Evolutionary conservation across 768 basidiomycete species (phyloP).

Genomic region (Tylopilus rubrobrunneus): DNA sequence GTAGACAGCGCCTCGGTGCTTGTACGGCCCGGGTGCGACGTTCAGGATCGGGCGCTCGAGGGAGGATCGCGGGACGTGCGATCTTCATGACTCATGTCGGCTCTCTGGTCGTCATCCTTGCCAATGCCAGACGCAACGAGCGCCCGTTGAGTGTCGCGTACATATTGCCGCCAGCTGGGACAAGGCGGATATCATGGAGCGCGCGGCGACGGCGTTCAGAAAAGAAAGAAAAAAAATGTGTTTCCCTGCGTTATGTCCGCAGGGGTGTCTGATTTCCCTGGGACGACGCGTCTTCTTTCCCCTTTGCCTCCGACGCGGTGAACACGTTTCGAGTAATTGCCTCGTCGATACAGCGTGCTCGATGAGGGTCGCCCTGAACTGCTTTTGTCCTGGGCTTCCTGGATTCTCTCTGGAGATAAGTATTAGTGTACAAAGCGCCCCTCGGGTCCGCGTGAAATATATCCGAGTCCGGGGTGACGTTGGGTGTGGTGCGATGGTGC

Average conservation of each 20-base stretch:
- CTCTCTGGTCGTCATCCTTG: too few relatives aligned
- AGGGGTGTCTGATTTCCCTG: background rate
- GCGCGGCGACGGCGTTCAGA: background rate
- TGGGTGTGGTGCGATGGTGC: too few relatives aligned
- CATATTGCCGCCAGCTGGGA: background rate
- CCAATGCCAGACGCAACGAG: too few relatives aligned
- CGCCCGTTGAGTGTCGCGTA: too few relatives aligned
- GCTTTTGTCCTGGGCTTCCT: background rate
- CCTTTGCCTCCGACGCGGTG: background rate
- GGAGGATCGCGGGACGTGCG: slow-evolving; percentile 1
- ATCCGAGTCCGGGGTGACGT: background rate
- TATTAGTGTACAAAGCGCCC: background rate
- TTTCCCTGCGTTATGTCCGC: background rate
- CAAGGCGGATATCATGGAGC: background rate
- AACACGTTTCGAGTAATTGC: slow-evolving; percentile 1
- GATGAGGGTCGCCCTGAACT: slow-evolving; percentile 14
- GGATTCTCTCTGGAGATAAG: background rate
- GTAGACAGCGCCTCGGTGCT: too few relatives aligned
- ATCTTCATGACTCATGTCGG: background rate
- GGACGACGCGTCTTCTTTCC: background rate
- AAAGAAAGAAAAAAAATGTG: too few relatives aligned
- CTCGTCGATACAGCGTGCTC: slow-evolving; percentile 25
- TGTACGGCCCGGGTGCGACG: background rate
- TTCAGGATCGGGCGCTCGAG: slow-evolving; percentile 6
- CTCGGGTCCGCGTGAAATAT: background rate